Percentiles rank a stretch among this genome's conserved stretches.
These are phyloP conservation scores for Eutreptiella sp. DNA, from an alignment of 208 protist species.

Conservation along the genomic window DNA sequence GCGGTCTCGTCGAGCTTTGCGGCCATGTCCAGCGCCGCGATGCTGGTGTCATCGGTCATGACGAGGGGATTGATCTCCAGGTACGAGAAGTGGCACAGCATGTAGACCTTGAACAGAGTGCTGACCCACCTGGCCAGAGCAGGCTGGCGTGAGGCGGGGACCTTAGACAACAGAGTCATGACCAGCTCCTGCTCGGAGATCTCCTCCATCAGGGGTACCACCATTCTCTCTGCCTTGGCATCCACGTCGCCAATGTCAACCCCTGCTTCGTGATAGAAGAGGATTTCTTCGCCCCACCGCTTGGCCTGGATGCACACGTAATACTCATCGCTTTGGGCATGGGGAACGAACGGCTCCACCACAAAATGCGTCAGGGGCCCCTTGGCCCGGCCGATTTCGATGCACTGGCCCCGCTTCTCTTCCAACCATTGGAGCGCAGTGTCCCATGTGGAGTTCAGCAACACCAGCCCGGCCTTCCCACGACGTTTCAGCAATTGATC, in stretches of 20 bases:
- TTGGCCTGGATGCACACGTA: slow-evolving; percentile 60
- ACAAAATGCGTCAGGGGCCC: slow-evolving; percentile 56
- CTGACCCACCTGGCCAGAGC: slow-evolving; percentile 38
- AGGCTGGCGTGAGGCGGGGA: slow-evolving; percentile 9
- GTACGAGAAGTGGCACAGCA: slow-evolving; percentile 61
- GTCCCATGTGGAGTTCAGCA: slow-evolving; percentile 54
- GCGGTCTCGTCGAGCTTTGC: slow-evolving; percentile 47
- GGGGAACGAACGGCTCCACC: slow-evolving; percentile 70
- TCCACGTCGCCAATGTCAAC: slow-evolving; percentile 74
- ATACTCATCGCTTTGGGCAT: slow-evolving; percentile 58
- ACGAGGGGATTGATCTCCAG: slow-evolving; percentile 76
- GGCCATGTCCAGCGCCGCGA: slow-evolving; percentile 40
- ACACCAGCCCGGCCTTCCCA: slow-evolving; percentile 62
- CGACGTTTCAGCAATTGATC: slow-evolving; percentile 65
- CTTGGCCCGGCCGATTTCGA: slow-evolving; percentile 41
- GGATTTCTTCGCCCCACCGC: slow-evolving; percentile 46
- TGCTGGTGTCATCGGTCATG: slow-evolving; percentile 21
- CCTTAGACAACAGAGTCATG: neutral
- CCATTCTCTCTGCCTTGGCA: slow-evolving; percentile 35
- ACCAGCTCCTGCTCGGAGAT: slow-evolving; percentile 26
- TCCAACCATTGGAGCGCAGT: slow-evolving; percentile 48
- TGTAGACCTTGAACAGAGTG: slow-evolving; percentile 44
- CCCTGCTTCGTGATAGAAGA: slow-evolving; percentile 65
- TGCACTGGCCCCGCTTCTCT: slow-evolving; percentile 45
- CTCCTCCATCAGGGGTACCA: slow-evolving; percentile 20